Evolutionary conservation across 2,329 filamentous ascomycete genomes (phyloP).

Genomic region (Chaetothyriales sp.): DNA sequence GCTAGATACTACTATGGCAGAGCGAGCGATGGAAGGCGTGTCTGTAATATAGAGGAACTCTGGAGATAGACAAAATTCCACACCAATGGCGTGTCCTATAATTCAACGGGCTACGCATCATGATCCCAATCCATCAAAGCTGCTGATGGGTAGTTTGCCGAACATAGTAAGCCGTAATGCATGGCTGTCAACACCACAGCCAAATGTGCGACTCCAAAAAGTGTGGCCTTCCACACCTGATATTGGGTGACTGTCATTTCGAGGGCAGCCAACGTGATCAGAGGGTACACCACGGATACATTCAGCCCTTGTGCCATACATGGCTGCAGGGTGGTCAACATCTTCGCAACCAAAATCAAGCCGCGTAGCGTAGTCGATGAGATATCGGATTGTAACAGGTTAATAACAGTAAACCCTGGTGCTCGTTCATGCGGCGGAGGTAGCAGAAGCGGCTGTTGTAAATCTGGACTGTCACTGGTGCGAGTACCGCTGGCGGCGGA

Average conservation of each 20-base stretch:
- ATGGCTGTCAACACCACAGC: slow-evolving; percentile 2
- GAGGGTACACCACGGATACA: slow-evolving; percentile 12
- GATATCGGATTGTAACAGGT: slow-evolving; percentile 2
- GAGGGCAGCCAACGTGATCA: slow-evolving; percentile 11
- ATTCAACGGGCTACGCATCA: not conserved
- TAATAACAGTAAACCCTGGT: not conserved
- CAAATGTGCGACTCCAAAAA: slow-evolving; percentile 8
- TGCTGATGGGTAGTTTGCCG: not conserved
- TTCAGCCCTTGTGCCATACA: slow-evolving; percentile 14
- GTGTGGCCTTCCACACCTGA: slow-evolving; percentile 10
- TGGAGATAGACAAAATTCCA: no score
- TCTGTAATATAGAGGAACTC: no score
- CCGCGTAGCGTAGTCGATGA: slow-evolving; percentile 5
- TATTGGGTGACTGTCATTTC: slow-evolving; percentile 12
- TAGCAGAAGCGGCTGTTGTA: slow-evolving; percentile 12
- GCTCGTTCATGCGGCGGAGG: slow-evolving; percentile 2
- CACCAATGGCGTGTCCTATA: not conserved
- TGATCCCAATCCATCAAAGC: not conserved
- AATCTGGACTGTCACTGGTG: not conserved
- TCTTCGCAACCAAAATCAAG: slow-evolving; percentile 12
- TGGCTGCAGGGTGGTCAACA: slow-evolving; percentile 14
- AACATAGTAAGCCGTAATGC: not conserved
- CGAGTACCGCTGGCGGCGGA: not conserved
- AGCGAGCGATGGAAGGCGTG: no score
- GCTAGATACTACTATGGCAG: no score